These are phyloP conservation scores for Ogataea neopini DNA, from an alignment of 805 yeast genomes.

Conservation along the genomic window DNA sequence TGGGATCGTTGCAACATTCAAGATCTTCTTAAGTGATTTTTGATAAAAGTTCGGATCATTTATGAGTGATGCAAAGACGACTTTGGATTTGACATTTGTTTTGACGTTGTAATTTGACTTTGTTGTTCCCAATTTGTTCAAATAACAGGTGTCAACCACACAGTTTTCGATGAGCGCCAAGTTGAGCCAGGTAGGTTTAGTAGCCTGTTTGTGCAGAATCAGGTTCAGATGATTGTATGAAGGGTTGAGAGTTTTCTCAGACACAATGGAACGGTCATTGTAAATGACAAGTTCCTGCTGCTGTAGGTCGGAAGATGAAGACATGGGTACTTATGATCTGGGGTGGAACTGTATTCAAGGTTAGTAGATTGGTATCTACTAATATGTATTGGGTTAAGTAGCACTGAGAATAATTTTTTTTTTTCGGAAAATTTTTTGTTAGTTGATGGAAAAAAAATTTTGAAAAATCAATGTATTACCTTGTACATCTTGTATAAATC, in stretches of 20 bases:
- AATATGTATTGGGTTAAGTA: background rate
- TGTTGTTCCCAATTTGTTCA: conserved; percentile 30
- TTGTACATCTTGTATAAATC: background rate
- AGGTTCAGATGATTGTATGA: conserved; percentile 32
- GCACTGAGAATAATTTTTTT: conserved; percentile 11
- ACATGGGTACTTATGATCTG: too few species aligned
- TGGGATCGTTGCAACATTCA: conserved; percentile 34
- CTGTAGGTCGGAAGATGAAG: conserved; percentile 37
- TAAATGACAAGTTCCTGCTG: conserved; percentile 60
- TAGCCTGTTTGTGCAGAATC: conserved; percentile 48
- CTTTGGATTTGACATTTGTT: conserved; percentile 32
- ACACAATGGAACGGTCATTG: conserved; percentile 49
- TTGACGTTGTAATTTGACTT: background rate
- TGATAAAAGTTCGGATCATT: conserved; percentile 26
- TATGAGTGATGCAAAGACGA: conserved; percentile 38
- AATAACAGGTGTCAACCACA: conserved; percentile 45
- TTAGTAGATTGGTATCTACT: too few species aligned
- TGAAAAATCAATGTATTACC: too few species aligned
- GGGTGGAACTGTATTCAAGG: too few species aligned
- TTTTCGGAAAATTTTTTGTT: background rate
- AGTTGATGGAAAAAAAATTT: conserved; percentile 2
- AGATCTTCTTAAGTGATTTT: conserved; percentile 37
- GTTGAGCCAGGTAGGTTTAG: conserved; percentile 65
- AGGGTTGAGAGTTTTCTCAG: conserved; percentile 27
- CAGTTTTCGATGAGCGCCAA: conserved; percentile 55